Base-by-base conservation (phyloP, 2,329 filamentous ascomycete species). In the Blastomyces percursus region DNA sequence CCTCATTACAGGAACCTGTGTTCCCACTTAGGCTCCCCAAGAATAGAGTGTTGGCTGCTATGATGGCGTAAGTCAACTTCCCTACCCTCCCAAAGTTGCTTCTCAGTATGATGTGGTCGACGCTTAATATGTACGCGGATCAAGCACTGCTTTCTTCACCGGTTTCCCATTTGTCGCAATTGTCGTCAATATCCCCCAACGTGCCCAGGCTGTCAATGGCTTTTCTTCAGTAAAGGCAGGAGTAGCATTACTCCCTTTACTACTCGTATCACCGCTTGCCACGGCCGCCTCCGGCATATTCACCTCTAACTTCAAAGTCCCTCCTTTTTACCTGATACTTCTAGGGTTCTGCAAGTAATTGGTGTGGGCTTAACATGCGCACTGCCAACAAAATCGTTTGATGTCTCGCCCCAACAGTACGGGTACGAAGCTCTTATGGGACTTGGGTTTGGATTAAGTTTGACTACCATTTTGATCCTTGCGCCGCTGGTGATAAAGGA, bases 391-490 rank as follows among this genome's bases (percentile, higher is more conserved):
- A 63, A 66, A n/a, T 65, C 63, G 12, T 64, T 61, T 5, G 59
- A 63, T 1, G 65, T 71, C 40, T 27, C 63, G 27, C 11, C 60
- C 16, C 62, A 65, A 4, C 67, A 73, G 48, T 74, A 74, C 62
- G 73, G 71, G 7, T 77, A 72, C 48, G 67, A 77, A 60, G 70
- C 69, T 1, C 64, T 77, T 9, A 72, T 76, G 66, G 76, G 74
- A 9, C 69, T 75, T 24, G 75, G 76, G 1, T 74, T 77, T 61
- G 76, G 74, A 1, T 66, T 76, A 8, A 59, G 68, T 64, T 14
- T 70, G 73, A 52, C 68, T 67, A 30, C 72, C 2, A 58, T 75
- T 9, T 51, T 76, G 7, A 71, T 72, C 40, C 68, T 73, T 40
- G 71, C 70, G 46, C 70, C 67, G 24, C 58, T 75, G 60, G 66